phyloP scores from a whole-genome alignment of 768 basidiomycete species.

The Serpula lacrymans region DNA sequence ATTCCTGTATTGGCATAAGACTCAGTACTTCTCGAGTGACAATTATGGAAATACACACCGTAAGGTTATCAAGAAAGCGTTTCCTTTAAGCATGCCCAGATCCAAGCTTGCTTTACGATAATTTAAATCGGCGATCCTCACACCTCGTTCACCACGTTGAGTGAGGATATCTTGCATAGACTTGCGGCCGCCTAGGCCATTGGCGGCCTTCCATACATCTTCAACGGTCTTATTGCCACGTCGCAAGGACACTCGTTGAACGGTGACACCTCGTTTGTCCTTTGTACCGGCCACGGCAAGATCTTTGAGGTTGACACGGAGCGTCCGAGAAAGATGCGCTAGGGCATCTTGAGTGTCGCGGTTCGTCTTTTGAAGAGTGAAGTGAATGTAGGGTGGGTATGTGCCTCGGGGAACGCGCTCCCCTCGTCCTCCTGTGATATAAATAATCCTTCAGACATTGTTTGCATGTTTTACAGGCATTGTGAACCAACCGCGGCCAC shows the following conservation, averaged over 20 bases:
- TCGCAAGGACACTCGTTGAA: conserved; percentile 83
- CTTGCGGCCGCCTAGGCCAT: conserved; percentile 59
- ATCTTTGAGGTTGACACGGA: conserved; percentile 78
- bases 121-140: conserved; percentile 83
- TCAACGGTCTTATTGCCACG: conserved; percentile 75
- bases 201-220: conserved; percentile 81
- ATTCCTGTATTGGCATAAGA: conserved; percentile 49
- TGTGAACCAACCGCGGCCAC: conserved; percentile 23
- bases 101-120: conserved; percentile 83
- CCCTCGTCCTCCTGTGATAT: conserved; percentile 25
- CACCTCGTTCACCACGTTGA: conserved; percentile 83
- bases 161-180: conserved; percentile 54
- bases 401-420: conserved; percentile 55
- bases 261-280: conserved; percentile 96
- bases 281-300: conserved; percentile 93
- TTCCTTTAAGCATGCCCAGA: conserved; percentile 95
- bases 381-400: conserved; percentile 89
- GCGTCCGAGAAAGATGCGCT: conserved; percentile 67
- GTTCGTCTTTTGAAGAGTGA: conserved; percentile 96
- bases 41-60: conserved; percentile 48
- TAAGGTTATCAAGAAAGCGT: conserved; percentile 91
- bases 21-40: neutral
- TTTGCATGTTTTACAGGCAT: neutral
- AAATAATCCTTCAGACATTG: too few relatives aligned
- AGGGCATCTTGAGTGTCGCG: conserved; percentile 96